These are phyloP conservation scores for Rubroshorea leprosula DNA, from an alignment of 345 rosid species.

Conservation along the genomic window DNA sequence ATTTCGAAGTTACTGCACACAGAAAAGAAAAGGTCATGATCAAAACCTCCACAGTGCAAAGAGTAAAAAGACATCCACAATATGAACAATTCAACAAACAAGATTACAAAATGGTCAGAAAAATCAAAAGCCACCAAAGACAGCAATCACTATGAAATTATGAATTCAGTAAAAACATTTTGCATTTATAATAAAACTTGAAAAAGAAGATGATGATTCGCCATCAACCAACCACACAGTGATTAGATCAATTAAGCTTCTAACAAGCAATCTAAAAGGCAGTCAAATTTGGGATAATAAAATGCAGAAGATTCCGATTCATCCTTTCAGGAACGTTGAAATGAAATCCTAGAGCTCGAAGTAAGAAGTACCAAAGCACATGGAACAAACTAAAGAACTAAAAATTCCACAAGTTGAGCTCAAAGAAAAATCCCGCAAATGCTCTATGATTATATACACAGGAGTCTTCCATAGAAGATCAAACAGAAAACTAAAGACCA, in stretches of 20 bases:
- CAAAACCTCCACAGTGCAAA: not conserved
- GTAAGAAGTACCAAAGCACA: not conserved
- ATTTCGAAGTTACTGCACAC: slow-evolving; percentile 36
- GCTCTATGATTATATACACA: not conserved
- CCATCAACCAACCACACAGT: no score
- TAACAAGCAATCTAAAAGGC: no score
- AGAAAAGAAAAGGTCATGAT: not conserved
- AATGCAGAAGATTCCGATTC: not conserved
- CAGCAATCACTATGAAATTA: no score
- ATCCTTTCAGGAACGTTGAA: not conserved
- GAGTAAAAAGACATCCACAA: not conserved
- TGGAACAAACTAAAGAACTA: not conserved
- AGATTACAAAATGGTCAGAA: no score
- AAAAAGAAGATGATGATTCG: no score
- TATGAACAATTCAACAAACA: not conserved
- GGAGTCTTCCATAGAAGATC: no score
- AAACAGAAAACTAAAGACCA: not conserved
- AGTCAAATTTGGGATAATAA: not conserved
- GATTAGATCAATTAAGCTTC: no score
- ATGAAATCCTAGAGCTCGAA: not conserved
- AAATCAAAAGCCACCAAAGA: no score
- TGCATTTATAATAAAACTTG: no score
- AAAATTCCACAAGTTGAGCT: not conserved
- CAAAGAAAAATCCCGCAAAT: not conserved
- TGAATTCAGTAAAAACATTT: no score